Percentiles rank a stretch among this genome's conserved stretches.
phyloP scores from a whole-genome alignment of 2,329 filamentous ascomycete genomes.

The Colletotrichum noveboracense region DNA sequence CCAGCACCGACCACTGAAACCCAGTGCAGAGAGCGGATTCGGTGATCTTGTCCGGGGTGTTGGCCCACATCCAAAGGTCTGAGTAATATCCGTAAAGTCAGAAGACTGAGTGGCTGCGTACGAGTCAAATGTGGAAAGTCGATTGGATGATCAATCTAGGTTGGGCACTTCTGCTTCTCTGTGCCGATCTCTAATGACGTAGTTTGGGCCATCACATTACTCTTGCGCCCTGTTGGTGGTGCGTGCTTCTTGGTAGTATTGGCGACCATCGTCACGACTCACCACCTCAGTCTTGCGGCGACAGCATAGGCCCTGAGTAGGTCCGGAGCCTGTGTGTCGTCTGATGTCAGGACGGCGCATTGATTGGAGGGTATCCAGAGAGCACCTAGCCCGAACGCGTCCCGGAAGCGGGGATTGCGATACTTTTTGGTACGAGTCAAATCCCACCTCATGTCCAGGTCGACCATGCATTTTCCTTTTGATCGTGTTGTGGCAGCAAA shows the following conservation, averaged over 20 bases:
- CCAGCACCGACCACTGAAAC: neutral
- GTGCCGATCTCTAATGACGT: neutral
- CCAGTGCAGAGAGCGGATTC: neutral
- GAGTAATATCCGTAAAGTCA: neutral
- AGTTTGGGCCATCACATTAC: neutral
- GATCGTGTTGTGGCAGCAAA: neutral
- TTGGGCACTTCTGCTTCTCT: neutral
- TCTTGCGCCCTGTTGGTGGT: neutral
- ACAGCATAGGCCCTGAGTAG: neutral
- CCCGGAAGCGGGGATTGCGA: neutral
- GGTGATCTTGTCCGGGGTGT: neutral
- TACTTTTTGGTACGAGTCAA: neutral
- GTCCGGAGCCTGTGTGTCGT: neutral
- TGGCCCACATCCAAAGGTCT: neutral
- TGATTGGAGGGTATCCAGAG: neutral
- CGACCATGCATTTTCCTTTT: neutral
- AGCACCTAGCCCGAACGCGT: neutral
- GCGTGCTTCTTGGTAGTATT: neutral
- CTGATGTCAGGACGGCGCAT: neutral
- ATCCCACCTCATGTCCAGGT: neutral
- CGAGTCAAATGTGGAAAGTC: neutral
- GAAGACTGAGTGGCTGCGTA: neutral
- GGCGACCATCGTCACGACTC: neutral
- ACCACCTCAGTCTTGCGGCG: neutral
- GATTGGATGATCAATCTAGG: neutral